Conservation (phyloP, 306 rosid species). For the Castanea sativa region DNA sequence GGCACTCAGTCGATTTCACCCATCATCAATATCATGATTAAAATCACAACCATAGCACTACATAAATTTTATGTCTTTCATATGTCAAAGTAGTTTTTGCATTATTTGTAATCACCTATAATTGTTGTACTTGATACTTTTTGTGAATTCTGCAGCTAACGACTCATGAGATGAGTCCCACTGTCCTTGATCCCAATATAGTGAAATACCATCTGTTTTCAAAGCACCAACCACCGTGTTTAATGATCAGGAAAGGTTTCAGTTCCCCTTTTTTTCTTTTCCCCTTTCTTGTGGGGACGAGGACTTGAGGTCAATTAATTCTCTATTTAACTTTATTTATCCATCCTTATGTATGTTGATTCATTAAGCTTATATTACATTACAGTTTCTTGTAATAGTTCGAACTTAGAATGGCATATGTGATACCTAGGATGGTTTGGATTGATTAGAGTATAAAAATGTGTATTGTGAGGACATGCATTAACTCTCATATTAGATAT, state of each 20-base stretch:
- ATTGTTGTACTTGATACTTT: conserved; percentile 31
- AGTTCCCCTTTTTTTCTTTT: conserved; percentile 4
- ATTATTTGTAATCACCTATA: conserved; percentile 26
- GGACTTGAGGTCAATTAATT: not conserved
- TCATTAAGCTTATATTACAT: not conserved
- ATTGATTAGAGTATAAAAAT: too few relatives aligned
- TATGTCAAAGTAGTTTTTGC: conserved; percentile 18
- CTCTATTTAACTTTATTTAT: too few relatives aligned
- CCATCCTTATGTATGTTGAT: not conserved
- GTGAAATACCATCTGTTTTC: not conserved
- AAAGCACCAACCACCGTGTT: not conserved
- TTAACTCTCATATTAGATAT: too few relatives aligned
- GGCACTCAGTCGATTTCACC: conserved; percentile 6
- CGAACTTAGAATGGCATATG: too few relatives aligned
- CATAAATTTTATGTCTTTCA: not conserved
- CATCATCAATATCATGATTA: conserved; percentile 15
- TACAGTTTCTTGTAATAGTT: too few relatives aligned
- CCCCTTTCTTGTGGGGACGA: conserved; percentile 20
- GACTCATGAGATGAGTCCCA: conserved; percentile 22
- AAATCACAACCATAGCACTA: conserved; percentile 10
- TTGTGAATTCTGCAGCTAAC: conserved; percentile 15
- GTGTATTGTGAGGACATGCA: too few relatives aligned
- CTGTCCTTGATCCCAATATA: not conserved
- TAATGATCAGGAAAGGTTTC: conserved; percentile 13
- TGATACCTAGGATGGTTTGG: too few relatives aligned